Base-by-base conservation (phyloP, 768 basidiomycete genomes). In the Naganishia vaughanmartiniae region DNA sequence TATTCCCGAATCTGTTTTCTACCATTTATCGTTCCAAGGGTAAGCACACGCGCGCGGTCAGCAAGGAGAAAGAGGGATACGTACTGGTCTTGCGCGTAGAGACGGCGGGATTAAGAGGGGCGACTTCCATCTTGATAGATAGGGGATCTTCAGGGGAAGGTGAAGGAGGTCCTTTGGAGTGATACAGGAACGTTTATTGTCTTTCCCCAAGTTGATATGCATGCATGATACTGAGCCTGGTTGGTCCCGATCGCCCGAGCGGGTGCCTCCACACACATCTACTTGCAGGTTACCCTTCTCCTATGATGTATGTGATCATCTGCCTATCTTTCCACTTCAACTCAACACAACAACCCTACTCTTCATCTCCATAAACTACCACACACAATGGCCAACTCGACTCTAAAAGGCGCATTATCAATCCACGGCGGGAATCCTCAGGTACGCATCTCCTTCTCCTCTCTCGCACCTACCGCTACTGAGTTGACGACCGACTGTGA, bases 361-460 rank as follows among this genome's bases (percentile, higher is more conserved):
- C 7, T 42, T 2, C 42, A 15, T 9, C 42, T 42, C 48, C 48
- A n/a, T 6, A 21, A 15, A 7, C 4, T 4, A 33, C 31, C 30
- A 55, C 11, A 1, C 33, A 17, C 9, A 60, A 48, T 96, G 93
- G 92, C 93, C 54, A 95, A 93, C 80, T 92, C 92, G 34, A 94
- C 93, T n/a, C 85, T 93, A 70, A 84, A 85, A 65, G 93, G 93
- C 30, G 92, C 93, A 26, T 84, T 84, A 54, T 87, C 92, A n/a
- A 90, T 98, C 75, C 95, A 98, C 78, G 95, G 95, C 63, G 90
- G 93, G 76, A 98, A 97, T 82, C 94, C 94, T 14, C 94, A 98
- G 86, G 94, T 93, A 78, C 65, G 77, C 42, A 15, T 9, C 14
- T 42, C 67, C 24, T 39, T n/a, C 33, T 10, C 26, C 28, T n/a